Evolutionary conservation across 2,329 filamentous ascomycete species (phyloP), one percentile per base, ranked within the genome.

Genomic region (Colletotrichum sublineola): DNA sequence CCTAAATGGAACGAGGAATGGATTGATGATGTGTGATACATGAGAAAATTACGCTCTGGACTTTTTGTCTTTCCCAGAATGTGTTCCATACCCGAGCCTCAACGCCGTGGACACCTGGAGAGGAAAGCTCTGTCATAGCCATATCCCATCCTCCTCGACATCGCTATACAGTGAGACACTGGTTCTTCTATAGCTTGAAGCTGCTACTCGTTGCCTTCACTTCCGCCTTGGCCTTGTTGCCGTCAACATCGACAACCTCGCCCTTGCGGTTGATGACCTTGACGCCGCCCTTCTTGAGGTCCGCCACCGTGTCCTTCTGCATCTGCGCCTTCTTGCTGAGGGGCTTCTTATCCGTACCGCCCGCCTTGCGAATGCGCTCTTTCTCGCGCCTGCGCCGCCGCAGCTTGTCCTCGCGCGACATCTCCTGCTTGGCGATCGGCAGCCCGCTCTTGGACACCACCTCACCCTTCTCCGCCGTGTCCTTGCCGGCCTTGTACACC

Each of bases 201-300:
- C 84, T 87, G 71, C 88, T 87, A 71, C 89, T 89, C 62, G 86
- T 86, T 53, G 83, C 80, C n/a, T 82, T 80, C 79, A 84, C 86
- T 46, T 81, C 82, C 56, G 82, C 85, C 80, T 87, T 87, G 55
- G 92, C 88, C 84, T 93, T 92, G 78, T 93, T 94, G 40, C 95
- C 95, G 76, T 96, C 91, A 44, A 97, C 88, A 83, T 97, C 93
- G 24, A 92, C 92, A 67, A 97, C 84, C 81, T 95, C 92, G 64
- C 96, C 96, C 86, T 94, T 95, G 83, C 93, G 93, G 74, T 95
- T 95, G 83, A 98, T 96, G 73, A 98, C 89, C 87, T 93, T 96
- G 77, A 98, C 96, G 73, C 94, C 94, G 64, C 94, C 95, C 87
- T 93, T 94, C 85, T 92, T 94, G 79, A 96, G 84, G 69, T 92